Evolutionary conservation across 306 rosid species (phyloP).

Genomic region (Gastrolobium bilobum): DNA sequence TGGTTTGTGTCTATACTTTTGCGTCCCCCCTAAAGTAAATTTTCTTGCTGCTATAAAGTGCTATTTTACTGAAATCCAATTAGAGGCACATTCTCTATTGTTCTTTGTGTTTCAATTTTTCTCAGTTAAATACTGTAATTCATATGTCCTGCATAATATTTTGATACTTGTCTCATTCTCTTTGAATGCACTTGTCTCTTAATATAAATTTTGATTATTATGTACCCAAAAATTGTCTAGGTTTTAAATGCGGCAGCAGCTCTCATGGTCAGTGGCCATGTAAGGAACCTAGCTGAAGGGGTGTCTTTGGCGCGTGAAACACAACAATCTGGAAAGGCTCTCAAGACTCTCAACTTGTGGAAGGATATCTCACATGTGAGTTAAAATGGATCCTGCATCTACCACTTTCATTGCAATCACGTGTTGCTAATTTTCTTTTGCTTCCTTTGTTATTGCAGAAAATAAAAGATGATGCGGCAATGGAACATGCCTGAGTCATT

Average conservation of each 20-base stretch:
- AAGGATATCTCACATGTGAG: conserved; percentile 74
- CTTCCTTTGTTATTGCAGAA: conserved; percentile 56
- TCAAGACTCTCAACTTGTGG: conserved; percentile 75
- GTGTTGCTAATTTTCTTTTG: conserved; percentile 7
- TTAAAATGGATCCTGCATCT: conserved; percentile 28
- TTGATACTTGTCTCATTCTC: not conserved
- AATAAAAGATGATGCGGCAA: conserved; percentile 41
- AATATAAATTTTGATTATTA: conserved; percentile 29
- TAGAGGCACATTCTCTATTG: conserved; percentile 23
- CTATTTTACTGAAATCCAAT: conserved; percentile 39
- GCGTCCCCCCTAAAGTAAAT: not conserved
- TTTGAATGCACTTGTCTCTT: not conserved
- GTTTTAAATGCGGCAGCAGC: conserved; percentile 92
- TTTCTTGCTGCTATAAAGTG: conserved; percentile 2
- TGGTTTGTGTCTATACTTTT: conserved; percentile 24
- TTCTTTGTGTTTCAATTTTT: conserved; percentile 7
- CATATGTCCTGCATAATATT: conserved; percentile 29
- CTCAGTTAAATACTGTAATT: not conserved
- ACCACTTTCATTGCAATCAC: conserved; percentile 24
- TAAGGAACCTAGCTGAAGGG: conserved; percentile 76
- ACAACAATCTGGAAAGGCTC: conserved; percentile 83
- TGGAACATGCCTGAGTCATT: conserved; percentile 37
- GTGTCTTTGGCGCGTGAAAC: conserved; percentile 77
- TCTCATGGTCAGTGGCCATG: conserved; percentile 73
- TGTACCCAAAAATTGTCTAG: conserved; percentile 53